phyloP scores from a whole-genome alignment of 2,329 filamentous ascomycete species.

The Byssothecium circinans region DNA sequence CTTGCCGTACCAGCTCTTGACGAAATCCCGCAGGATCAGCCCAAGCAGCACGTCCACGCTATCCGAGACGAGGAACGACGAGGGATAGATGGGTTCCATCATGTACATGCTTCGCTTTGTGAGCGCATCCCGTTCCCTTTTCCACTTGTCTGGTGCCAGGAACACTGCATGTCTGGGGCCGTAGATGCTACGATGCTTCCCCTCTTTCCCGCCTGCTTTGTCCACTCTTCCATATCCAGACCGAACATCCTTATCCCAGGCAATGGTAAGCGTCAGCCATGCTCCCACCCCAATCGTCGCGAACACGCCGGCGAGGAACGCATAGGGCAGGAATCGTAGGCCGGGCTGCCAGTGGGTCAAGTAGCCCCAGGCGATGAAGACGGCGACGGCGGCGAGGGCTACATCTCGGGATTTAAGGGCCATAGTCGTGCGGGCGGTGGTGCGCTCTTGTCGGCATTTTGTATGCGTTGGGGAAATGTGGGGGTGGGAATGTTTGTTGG shows the following conservation, averaged over 20 bases:
- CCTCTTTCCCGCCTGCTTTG: too few species aligned
- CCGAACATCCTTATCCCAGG: conserved; percentile 46
- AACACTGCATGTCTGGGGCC: conserved; percentile 56
- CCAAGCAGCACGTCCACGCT: conserved; percentile 78
- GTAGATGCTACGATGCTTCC: conserved; percentile 37
- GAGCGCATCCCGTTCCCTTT: conserved; percentile 67
- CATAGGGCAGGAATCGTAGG: conserved; percentile 82
- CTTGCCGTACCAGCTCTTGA: conserved; percentile 82
- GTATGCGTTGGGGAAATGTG: conserved; percentile 2
- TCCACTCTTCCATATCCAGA: too few species aligned
- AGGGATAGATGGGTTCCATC: conserved; percentile 68
- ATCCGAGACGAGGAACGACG: conserved; percentile 75
- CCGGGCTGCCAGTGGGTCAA: conserved; percentile 79
- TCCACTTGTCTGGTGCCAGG: conserved; percentile 66
- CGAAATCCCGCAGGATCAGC: conserved; percentile 78
- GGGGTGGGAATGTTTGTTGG: neutral
- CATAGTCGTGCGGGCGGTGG: conserved; percentile 57
- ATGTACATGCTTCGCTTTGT: conserved; percentile 68
- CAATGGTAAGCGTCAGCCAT: conserved; percentile 64
- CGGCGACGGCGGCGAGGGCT: conserved; percentile 66
- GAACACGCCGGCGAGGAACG: conserved; percentile 72
- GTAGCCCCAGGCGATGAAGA: conserved; percentile 86
- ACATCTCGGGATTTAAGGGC: conserved; percentile 71
- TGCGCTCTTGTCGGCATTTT: conserved; percentile 42
- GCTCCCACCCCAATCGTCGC: conserved; percentile 57